Conservation (phyloP, 2,329 filamentous ascomycete genomes). For the Madurella fahalii region DNA sequence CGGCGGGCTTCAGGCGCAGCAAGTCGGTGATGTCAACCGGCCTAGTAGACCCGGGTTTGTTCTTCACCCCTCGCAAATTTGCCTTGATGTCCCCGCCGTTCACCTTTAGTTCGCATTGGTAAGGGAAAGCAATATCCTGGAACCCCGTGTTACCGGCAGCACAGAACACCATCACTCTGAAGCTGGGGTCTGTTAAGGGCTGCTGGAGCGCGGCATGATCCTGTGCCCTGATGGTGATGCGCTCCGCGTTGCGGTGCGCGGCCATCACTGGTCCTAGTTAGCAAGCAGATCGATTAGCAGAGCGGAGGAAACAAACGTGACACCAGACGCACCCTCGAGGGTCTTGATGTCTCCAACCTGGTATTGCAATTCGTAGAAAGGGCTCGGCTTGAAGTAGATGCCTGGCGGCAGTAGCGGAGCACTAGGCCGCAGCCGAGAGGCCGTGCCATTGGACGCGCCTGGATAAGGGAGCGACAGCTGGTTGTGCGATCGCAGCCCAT, state of each 20-base stretch:
- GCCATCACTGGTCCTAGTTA: constrained; percentile 48
- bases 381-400: constrained; percentile 62
- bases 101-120: constrained; percentile 87
- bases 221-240: constrained; percentile 44
- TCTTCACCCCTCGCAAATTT: constrained; percentile 93
- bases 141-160: constrained; percentile 58
- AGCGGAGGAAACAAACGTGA: background rate
- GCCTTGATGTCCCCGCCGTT: constrained; percentile 85
- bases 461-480: constrained; percentile 2
- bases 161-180: constrained; percentile 81
- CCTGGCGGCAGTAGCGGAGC: constrained; percentile 2
- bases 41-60: constrained; percentile 89
- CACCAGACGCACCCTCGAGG: constrained; percentile 63
- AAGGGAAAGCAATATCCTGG: constrained; percentile 83
- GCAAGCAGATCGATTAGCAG: constrained; percentile 11
- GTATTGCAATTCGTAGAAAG: constrained; percentile 73
- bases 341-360: constrained; percentile 61
- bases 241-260: constrained; percentile 48
- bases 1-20: constrained; percentile 62
- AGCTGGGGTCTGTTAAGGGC: constrained; percentile 56
- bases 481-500: constrained; percentile 3
- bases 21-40: constrained; percentile 84
- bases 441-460: background rate
- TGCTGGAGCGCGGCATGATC: constrained; percentile 50
- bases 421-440: background rate